Percentiles rank a stretch among this genome's conserved stretches.
Conservation (phyloP, 306 rosid species). For the Inga laurina region DNA sequence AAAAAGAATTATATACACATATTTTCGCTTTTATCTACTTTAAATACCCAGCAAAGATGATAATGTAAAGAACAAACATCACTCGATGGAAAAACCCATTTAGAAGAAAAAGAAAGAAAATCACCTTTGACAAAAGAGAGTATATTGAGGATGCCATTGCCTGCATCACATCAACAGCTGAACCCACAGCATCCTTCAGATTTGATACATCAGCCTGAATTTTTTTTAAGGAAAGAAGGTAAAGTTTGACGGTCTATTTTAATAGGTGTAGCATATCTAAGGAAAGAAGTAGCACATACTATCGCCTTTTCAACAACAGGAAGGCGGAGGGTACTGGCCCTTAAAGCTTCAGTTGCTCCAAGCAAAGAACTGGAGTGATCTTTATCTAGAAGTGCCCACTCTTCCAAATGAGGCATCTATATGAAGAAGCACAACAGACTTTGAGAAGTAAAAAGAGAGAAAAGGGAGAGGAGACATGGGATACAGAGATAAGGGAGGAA, state of each 20-base stretch:
- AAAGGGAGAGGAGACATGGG: background rate
- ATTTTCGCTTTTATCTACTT: background rate
- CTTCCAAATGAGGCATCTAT: slow-evolving; percentile 69
- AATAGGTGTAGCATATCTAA: background rate
- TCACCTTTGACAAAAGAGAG: slow-evolving; percentile 63
- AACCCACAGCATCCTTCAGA: slow-evolving; percentile 66
- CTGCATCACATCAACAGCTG: slow-evolving; percentile 81
- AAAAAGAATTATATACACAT: background rate
- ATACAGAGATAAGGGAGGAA: background rate
- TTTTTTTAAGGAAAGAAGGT: background rate
- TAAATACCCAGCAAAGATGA: background rate
- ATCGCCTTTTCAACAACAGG: slow-evolving; percentile 66
- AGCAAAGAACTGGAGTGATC: slow-evolving; percentile 70
- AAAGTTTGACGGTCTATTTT: background rate
- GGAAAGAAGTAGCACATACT: slow-evolving; percentile 40
- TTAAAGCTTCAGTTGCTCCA: slow-evolving; percentile 77
- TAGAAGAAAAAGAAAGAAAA: slow-evolving; percentile 1
- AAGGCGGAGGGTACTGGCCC: slow-evolving; percentile 76
- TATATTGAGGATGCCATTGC: slow-evolving; percentile 70
- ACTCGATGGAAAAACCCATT: slow-evolving; percentile 10
- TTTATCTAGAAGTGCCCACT: slow-evolving; percentile 67
- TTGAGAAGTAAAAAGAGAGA: slow-evolving; percentile 23
- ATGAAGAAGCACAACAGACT: slow-evolving; percentile 39
- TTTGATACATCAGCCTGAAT: slow-evolving; percentile 65
- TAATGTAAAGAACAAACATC: background rate